Evolutionary conservation across 164 flowering plant genomes (phyloP).

Genomic region (Warburgia ugandensis): DNA sequence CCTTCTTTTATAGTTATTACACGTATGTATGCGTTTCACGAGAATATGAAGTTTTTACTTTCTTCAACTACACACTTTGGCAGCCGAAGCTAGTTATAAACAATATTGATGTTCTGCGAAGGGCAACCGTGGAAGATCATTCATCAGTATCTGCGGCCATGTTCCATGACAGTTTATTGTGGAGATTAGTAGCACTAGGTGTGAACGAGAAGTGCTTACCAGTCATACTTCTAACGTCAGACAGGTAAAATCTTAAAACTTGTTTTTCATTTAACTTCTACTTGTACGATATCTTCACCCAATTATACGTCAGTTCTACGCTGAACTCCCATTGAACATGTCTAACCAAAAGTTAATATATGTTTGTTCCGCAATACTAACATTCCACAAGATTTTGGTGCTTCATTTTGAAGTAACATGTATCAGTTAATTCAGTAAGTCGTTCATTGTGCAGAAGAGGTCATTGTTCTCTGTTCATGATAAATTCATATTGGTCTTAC

Average conservation of each 20-base stretch:
- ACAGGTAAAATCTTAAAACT: slow-evolving; percentile 41
- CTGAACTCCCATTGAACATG: background rate
- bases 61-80: slow-evolving; percentile 8
- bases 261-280: background rate
- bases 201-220: slow-evolving; percentile 72
- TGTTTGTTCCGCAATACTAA: too few species aligned
- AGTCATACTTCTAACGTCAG: slow-evolving; percentile 72
- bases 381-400: too few species aligned
- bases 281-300: background rate
- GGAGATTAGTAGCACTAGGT: slow-evolving; percentile 81
- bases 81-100: slow-evolving; percentile 97
- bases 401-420: too few species aligned
- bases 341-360: background rate
- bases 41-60: too few species aligned
- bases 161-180: slow-evolving; percentile 86
- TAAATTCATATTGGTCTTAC: too few species aligned
- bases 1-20: too few species aligned
- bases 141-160: slow-evolving; percentile 53
- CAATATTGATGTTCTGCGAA: slow-evolving; percentile 70
- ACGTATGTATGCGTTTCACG: too few species aligned
- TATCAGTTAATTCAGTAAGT: too few species aligned
- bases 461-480: too few species aligned
- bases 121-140: slow-evolving; percentile 52
- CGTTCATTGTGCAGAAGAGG: too few species aligned
- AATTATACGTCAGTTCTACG: background rate